Conservation (phyloP, 495 filamentous ascomycete genomes). For the Poronia punctata region DNA sequence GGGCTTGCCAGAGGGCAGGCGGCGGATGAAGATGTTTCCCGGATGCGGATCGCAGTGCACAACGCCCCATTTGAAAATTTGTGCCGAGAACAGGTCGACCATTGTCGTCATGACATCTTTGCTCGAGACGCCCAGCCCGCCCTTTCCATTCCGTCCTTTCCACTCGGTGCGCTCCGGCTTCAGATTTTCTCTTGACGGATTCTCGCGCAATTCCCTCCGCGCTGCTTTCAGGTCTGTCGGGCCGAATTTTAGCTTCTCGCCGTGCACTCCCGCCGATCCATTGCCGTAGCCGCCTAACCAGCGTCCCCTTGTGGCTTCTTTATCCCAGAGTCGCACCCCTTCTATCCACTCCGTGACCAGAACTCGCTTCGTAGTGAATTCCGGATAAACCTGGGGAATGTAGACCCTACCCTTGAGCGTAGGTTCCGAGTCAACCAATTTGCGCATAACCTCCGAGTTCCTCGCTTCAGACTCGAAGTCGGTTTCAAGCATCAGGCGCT, state of each 20-base stretch:
- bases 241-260: conserved; percentile 49
- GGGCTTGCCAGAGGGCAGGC: conserved; percentile 68
- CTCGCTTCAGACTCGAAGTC: conserved; percentile 88
- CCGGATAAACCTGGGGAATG: conserved; percentile 75
- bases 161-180: conserved; percentile 78
- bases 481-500: conserved; percentile 81
- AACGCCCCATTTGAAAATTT: conserved; percentile 93
- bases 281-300: conserved; percentile 72
- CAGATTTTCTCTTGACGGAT: conserved; percentile 44
- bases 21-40: conserved; percentile 92
- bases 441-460: conserved; percentile 79
- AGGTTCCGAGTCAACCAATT: conserved; percentile 68
- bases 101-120: conserved; percentile 92
- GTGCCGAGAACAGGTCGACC: conserved; percentile 88
- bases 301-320: conserved; percentile 59
- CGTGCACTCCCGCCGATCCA: conserved; percentile 71
- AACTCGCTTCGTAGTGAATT: conserved; percentile 74
- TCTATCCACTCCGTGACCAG: conserved; percentile 98
- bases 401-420: conserved; percentile 74
- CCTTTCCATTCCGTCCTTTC: conserved; percentile 60
- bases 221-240: conserved; percentile 37
- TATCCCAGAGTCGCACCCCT: conserved; percentile 86
- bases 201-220: conserved; percentile 33
- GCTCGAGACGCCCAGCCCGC: conserved; percentile 73
- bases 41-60: conserved; percentile 97